Evolutionary conservation across 306 rosid species (phyloP).

Genomic region (Prunus mume): DNA sequence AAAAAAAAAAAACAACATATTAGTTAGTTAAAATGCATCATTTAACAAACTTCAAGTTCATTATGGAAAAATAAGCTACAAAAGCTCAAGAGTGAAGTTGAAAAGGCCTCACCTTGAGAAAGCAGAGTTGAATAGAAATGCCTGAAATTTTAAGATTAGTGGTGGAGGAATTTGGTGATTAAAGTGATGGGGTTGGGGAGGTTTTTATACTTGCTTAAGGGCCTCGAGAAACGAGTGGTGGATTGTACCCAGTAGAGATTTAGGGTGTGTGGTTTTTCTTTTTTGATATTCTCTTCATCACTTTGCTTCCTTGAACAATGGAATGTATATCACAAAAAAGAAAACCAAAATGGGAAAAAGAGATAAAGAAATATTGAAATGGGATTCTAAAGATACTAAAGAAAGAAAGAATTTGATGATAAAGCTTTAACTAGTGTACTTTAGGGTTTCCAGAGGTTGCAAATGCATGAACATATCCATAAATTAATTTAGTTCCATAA

Average conservation of each 20-base stretch:
- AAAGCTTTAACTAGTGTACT: conserved; percentile 8
- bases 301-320: conserved; percentile 42
- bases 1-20: not conserved
- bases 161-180: conserved; percentile 26
- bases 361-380: conserved; percentile 22
- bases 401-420: not conserved
- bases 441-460: conserved; percentile 16
- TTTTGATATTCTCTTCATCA: conserved; percentile 29
- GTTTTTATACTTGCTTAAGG: conserved; percentile 63
- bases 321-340: conserved; percentile 28
- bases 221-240: conserved; percentile 54
- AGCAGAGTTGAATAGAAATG: conserved; percentile 2
- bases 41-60: not conserved
- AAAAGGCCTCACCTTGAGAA: conserved; percentile 20
- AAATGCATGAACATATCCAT: not conserved
- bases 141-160: not conserved
- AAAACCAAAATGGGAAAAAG: conserved; percentile 29
- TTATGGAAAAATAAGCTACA: not conserved
- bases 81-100: not conserved
- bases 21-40: not conserved
- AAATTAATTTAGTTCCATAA: not conserved
- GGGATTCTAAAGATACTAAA: conserved; percentile 18
- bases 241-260: conserved; percentile 21
- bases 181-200: conserved; percentile 27
- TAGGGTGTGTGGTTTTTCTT: conserved; percentile 18